phyloP scores from a whole-genome alignment of 345 rosid species.

The Dipteronia sinensis region DNA sequence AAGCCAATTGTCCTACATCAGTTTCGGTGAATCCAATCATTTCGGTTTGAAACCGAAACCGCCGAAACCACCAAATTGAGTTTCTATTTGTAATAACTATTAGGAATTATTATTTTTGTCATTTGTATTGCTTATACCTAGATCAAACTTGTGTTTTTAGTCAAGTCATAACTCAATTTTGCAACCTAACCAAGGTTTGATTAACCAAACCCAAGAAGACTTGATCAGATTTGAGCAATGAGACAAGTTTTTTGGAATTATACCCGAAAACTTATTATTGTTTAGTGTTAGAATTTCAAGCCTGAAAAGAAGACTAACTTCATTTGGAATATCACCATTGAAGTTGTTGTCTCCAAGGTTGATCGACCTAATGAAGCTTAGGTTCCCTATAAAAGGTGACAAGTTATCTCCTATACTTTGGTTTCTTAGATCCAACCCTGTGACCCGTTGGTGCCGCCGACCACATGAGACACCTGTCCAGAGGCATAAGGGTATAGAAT shows the following conservation, averaged over 20 bases:
- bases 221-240: constrained; percentile 2
- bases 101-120: too few relatives aligned
- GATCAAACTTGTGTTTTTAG: too few relatives aligned
- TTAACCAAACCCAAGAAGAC: too few relatives aligned
- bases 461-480: background rate
- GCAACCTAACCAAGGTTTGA: too few relatives aligned
- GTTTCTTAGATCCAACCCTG: background rate
- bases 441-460: background rate
- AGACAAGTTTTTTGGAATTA: background rate
- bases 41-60: too few relatives aligned
- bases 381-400: background rate
- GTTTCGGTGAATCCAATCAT: too few relatives aligned
- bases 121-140: too few relatives aligned
- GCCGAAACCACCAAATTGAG: too few relatives aligned
- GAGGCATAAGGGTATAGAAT: background rate
- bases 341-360: background rate
- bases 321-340: constrained; percentile 9
- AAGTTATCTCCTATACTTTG: background rate
- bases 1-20: too few relatives aligned
- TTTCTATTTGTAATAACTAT: too few relatives aligned
- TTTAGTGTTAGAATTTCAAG: background rate
- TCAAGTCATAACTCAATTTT: too few relatives aligned
- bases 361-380: background rate
- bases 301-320: constrained; percentile 12
- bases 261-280: background rate